A percentile compares a stretch with the other conserved stretches of the same genome.
phyloP scores from a whole-genome alignment of 2,329 filamentous ascomycete genomes.

The Aureobasidium sp. region DNA sequence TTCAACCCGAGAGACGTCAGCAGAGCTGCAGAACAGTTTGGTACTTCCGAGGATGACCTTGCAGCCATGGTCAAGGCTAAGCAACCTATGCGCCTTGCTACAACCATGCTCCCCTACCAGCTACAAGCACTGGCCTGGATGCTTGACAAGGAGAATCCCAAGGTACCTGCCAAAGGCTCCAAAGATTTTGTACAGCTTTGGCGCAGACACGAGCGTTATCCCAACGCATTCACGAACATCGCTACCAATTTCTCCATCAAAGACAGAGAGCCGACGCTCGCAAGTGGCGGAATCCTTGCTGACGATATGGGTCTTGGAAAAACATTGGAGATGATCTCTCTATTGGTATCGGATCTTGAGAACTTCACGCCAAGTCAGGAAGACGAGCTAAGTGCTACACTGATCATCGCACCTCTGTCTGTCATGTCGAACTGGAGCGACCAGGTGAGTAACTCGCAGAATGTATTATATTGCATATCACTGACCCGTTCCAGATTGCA shows the following conservation, averaged over 20 bases:
- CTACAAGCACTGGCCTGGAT: conserved; percentile 75
- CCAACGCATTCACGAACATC: conserved; percentile 53
- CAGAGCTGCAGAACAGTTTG: conserved; percentile 60
- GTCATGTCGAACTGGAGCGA: conserved; percentile 89
- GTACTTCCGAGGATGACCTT: conserved; percentile 61
- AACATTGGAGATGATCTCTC: conserved; percentile 74
- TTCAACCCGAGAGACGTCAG: conserved; percentile 58
- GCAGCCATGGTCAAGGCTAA: conserved; percentile 62
- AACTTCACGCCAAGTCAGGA: conserved; percentile 13
- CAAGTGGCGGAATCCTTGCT: conserved; percentile 75
- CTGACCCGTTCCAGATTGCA: conserved; percentile 39
- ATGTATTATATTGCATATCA: not conserved
- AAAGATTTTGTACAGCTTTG: conserved; percentile 66
- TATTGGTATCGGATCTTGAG: conserved; percentile 53
- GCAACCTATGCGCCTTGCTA: conserved; percentile 57
- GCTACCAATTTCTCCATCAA: conserved; percentile 60
- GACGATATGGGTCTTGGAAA: conserved; percentile 93
- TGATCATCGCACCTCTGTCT: conserved; percentile 73
- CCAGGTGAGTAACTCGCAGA: conserved; percentile 34
- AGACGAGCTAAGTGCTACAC: conserved; percentile 47
- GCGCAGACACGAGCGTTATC: conserved; percentile 42
- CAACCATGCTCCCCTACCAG: conserved; percentile 70
- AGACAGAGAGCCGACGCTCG: conserved; percentile 49
- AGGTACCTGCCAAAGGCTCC: conserved; percentile 50
- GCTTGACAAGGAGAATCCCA: conserved; percentile 63